Base-by-base conservation (phyloP, 169 alveolate genomes). In the Plasmodium adleri region DNA sequence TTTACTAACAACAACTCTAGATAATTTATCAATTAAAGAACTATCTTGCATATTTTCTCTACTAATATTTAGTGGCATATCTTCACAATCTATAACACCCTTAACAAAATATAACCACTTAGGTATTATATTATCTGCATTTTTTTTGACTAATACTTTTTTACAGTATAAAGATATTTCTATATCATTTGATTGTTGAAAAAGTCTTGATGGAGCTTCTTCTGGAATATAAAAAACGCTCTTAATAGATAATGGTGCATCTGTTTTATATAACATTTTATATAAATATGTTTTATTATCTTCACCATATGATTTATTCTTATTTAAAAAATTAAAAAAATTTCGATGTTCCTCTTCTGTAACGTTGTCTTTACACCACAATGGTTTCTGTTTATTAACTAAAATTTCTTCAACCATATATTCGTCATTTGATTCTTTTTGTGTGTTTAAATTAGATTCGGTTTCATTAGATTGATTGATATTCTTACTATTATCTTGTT, bases 71-170 rank as follows among this genome's bases (percentile, higher is more conserved):
- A 98, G 94, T 4, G 99, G 99, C 78, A 98, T 91, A 92, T 98
- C 99, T 80, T 98, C 99, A 86, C 99, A 98, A 88, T 98, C 99
- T 9, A 98, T 98, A 43, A 98, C 99, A 7, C 99, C 99, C 93
- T 97, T 96, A 63, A 98, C 95, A 87, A 98, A 98, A 95, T 98
- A 96, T 60, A 98, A 92, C 98, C 98, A 98, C 93, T 94, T 93
- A 2, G 99, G 99, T 10, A 98, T 93, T 43, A 98, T 94, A 39
- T 96, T 97, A 28, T 92, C 94, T 47, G 99, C 98, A 17, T 95
- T 95, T 72, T 96, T 95, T 95, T 97, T 96, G 39, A 98, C 98
- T 87, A 98, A 80, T 5, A 98, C 99, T 39, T 96, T 94, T 95
- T 96, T 94, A 28, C 97, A 95, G 39, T 95, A 94, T 89, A 96